These are phyloP conservation scores for Acacia concinna DNA, from an alignment of 331 rosid genomes.

Conservation along the genomic window DNA sequence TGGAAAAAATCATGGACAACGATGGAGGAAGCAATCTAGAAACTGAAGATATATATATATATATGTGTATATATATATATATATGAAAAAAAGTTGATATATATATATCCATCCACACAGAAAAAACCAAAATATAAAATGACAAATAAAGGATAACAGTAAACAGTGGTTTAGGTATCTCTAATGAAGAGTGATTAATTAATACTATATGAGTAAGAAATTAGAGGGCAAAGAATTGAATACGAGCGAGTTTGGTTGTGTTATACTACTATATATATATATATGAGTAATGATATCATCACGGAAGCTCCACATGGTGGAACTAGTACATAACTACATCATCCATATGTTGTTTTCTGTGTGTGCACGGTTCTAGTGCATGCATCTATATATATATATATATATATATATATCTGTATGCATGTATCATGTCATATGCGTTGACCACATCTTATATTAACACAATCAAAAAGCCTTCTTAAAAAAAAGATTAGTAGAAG, in stretches of 20 bases:
- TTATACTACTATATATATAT: too few species aligned
- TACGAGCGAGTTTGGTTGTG: background rate
- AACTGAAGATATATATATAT: background rate
- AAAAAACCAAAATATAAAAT: background rate
- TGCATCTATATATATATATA: too few species aligned
- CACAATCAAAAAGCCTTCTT: too few species aligned
- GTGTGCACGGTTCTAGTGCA: background rate
- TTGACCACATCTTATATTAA: background rate
- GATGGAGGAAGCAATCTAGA: slow-evolving; percentile 3
- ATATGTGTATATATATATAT: background rate
- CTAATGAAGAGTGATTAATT: background rate
- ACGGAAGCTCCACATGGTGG: background rate
- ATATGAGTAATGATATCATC: background rate
- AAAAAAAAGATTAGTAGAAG: too few species aligned
- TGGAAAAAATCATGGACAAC: slow-evolving; percentile 1
- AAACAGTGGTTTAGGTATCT: slow-evolving; percentile 9
- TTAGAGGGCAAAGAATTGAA: background rate
- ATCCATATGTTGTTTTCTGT: background rate
- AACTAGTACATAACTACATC: background rate
- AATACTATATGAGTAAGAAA: background rate
- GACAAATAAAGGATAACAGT: background rate
- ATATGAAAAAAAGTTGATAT: background rate
- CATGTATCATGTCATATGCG: background rate
- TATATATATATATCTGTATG: too few species aligned
- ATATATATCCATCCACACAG: background rate